Evolutionary conservation across 371 early-diverging fungal genomes (phyloP), one percentile per base, ranked within the genome.

Genomic region (Sporodiniella umbellata): DNA sequence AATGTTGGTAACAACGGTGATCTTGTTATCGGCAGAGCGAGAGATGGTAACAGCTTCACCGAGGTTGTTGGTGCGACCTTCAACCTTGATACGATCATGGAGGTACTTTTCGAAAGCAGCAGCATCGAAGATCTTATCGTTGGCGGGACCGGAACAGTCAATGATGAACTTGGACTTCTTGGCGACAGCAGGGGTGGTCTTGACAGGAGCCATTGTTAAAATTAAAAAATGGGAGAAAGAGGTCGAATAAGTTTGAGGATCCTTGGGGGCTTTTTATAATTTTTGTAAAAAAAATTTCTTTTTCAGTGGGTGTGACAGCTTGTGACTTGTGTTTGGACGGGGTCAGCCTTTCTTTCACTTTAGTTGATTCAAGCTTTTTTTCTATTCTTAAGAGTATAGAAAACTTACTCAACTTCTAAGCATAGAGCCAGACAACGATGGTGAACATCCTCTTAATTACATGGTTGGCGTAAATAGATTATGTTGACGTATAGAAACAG

Each of bases 31-130:
- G 60, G 66, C 70, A 58, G 70, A 78, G 64, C 93, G 92, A 81
- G 83, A 71, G 68, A 96, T 92, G 70, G 83, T 72, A 63, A 98
- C 85, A 62, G 84, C 67, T 45, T 90, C 92, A 60, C 90, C 90
- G 68, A 98, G 85, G 91, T 96, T 96, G 82, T 88, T 88, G 72
- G 96, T 94, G 71, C 92, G 90, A 66, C 96, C 96, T 51, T 85
- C 85, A 66, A 98, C 94, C 94, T 98, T 98, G 85, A 97, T 85
- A 79, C 95, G 92, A 80, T 96, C 96, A 73, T 93, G 94, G 54
- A 98, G 88, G 86, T 85, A 98, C 85, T 94, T 95, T 80, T 96
- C 94, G 77, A 95, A 96, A 62, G 92, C 90, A 71, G 94, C 93
- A 56, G 85, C 85, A 83, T 98, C 97, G 63, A 98, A 90, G 83